These are phyloP conservation scores for Trichoderma arundinaceum DNA, from an alignment of 2,329 filamentous ascomycete species.

Conservation along the genomic window DNA sequence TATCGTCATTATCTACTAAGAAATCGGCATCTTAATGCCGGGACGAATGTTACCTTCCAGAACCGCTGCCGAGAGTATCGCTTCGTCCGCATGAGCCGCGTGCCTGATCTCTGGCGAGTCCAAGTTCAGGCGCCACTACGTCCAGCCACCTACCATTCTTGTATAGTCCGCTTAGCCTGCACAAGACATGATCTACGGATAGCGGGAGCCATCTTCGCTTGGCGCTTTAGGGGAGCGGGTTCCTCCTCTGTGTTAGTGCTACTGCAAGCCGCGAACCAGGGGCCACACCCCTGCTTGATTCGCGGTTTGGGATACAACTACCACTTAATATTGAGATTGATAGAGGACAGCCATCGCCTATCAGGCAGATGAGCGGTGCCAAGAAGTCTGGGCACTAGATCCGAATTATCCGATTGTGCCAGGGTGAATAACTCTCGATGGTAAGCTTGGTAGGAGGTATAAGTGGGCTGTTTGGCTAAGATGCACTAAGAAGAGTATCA, in stretches of 20 bases:
- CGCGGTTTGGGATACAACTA: not conserved
- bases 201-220: slow-evolving; percentile 8
- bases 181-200: slow-evolving; percentile 3
- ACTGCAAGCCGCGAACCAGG: too few relatives aligned
- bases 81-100: not conserved
- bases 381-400: slow-evolving; percentile 11
- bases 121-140: not conserved
- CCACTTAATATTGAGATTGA: not conserved
- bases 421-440: slow-evolving; percentile 9
- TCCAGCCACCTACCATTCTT: slow-evolving; percentile 8
- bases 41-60: slow-evolving; percentile 12
- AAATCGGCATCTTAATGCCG: slow-evolving; percentile 16
- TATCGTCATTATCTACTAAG: not conserved
- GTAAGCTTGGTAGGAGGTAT: slow-evolving; percentile 10
- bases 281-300: not conserved
- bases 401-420: slow-evolving; percentile 23
- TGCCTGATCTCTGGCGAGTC: not conserved
- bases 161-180: slow-evolving; percentile 1
- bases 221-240: not conserved
- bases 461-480: not conserved
- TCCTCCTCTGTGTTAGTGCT: not conserved
- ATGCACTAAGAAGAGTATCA: not conserved
- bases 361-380: not conserved
- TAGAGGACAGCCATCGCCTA: not conserved
- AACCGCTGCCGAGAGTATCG: slow-evolving; percentile 1